Conservation (phyloP, 345 rosid genomes). For the Linum lewisii region DNA sequence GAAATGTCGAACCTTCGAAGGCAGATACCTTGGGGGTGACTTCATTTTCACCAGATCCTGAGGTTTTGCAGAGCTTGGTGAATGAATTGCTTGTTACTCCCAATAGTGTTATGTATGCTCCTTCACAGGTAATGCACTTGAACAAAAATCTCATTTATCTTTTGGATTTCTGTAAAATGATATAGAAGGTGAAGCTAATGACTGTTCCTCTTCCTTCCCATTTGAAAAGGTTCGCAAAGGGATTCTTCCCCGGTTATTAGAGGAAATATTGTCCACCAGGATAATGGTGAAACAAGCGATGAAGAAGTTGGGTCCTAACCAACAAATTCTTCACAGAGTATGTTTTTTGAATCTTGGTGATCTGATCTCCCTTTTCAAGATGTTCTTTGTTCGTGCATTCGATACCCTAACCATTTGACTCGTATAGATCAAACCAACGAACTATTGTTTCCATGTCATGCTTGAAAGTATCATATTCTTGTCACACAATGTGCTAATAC, state of each 20-base stretch:
- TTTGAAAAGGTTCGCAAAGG: conserved; percentile 52
- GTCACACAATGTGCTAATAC: background rate
- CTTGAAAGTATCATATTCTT: background rate
- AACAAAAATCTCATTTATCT: background rate
- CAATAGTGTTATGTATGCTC: conserved; percentile 70
- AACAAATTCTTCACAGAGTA: conserved; percentile 83
- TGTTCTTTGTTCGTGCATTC: background rate
- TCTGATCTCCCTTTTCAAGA: background rate
- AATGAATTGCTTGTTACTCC: conserved; percentile 62
- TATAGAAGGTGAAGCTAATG: no score
- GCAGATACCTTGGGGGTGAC: conserved; percentile 69
- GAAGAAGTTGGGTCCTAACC: conserved; percentile 73
- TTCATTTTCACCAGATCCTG: conserved; percentile 51
- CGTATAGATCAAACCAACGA: background rate
- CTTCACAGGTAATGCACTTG: conserved; percentile 56
- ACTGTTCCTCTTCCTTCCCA: conserved; percentile 14
- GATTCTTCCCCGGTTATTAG: conserved; percentile 71
- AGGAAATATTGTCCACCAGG: conserved; percentile 91
- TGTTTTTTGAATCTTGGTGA: conserved; percentile 7
- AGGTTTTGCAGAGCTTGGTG: conserved; percentile 42
- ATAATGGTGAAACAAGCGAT: conserved; percentile 89
- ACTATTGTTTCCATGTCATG: background rate
- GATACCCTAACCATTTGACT: background rate
- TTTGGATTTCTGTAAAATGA: background rate
- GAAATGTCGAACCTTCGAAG: conserved; percentile 59